Evolutionary conservation across 805 yeast species (phyloP).

Genomic region (Starmerella gropengiesseri): DNA sequence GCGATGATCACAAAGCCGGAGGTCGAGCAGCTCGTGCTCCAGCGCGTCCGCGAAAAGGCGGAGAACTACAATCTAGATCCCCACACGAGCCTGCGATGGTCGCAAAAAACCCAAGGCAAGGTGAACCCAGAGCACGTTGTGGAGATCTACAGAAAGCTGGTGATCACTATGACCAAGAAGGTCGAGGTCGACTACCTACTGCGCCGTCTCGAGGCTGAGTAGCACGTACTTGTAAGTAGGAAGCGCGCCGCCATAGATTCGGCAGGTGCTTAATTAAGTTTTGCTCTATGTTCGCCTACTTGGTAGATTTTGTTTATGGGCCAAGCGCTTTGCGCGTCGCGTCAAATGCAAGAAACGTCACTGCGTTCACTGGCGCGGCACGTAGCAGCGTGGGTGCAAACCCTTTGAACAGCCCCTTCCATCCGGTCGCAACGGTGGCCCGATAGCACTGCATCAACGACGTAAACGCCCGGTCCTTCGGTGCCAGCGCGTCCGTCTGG

Average conservation of each 20-base stretch:
- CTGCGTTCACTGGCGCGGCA: conserved; percentile 98
- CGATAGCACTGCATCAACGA: conserved; percentile 49
- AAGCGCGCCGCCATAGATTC: too few relatives aligned
- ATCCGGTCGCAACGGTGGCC: conserved; percentile 36
- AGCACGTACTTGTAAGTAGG: too few relatives aligned
- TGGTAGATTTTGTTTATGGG: not conserved
- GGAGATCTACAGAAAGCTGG: conserved; percentile 69
- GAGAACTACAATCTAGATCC: conserved; percentile 85
- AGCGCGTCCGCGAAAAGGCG: conserved; percentile 69
- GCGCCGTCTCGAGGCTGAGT: conserved; percentile 51
- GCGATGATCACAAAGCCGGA: conserved; percentile 74
- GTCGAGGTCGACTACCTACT: conserved; percentile 89
- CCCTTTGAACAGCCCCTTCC: conserved; percentile 71
- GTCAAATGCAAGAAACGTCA: conserved; percentile 90
- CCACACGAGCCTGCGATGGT: conserved; percentile 44
- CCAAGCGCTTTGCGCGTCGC: conserved; percentile 44
- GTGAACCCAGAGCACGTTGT: conserved; percentile 77
- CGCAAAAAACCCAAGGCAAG: conserved; percentile 55
- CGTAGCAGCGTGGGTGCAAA: conserved; percentile 84
- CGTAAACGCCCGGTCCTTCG: conserved; percentile 48
- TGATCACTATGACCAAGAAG: conserved; percentile 87
- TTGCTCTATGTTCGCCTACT: too few relatives aligned
- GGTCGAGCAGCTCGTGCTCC: conserved; percentile 75
- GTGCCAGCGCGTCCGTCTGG: conserved; percentile 60
- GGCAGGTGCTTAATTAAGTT: not conserved